A percentile compares a stretch with the other conserved stretches of the same genome.
Conservation (phyloP, 2,329 filamentous ascomycete species). For the Exophiala spinifera region DNA sequence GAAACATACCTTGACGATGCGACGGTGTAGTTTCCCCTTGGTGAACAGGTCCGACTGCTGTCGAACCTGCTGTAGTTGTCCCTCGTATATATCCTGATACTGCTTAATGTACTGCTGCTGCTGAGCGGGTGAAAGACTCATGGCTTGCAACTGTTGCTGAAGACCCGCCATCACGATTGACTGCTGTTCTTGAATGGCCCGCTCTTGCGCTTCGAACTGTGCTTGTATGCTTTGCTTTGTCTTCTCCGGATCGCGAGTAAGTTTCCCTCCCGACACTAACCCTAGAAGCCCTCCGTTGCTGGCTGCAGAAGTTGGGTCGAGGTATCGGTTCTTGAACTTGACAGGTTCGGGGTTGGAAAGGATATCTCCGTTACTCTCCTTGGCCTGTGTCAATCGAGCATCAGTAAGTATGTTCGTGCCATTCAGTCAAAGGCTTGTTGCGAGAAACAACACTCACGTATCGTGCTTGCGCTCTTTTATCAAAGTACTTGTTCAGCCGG, state of each 20-base stretch:
- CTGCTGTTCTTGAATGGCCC: constrained; percentile 10
- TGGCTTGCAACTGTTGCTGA: constrained; percentile 5
- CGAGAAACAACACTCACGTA: constrained; percentile 26
- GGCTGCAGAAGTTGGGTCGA: constrained; percentile 51
- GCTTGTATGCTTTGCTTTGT: constrained; percentile 8
- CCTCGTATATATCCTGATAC: constrained; percentile 4
- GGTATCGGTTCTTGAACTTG: constrained; percentile 47
- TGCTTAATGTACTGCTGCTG: constrained; percentile 5
- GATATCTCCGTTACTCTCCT: constrained; percentile 44
- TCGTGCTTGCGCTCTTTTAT: constrained; percentile 47
- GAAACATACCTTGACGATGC: constrained; percentile 3
- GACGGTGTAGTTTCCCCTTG: constrained; percentile 27
- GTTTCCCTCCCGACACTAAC: constrained; percentile 45
- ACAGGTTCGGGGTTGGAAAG: constrained; percentile 29
- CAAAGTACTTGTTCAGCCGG: constrained; percentile 41
- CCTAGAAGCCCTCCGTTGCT: constrained; percentile 48
- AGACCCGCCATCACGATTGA: constrained; percentile 7
- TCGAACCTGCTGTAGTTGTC: constrained; percentile 13
- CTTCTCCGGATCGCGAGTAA: constrained; percentile 14
- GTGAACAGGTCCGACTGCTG: constrained; percentile 31
- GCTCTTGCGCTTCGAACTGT: constrained; percentile 1
- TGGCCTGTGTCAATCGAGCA: constrained; percentile 31
- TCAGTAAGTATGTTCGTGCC: neutral
- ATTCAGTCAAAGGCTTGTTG: neutral
- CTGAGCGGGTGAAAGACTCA: constrained; percentile 7